These are phyloP conservation scores for Mucor saturninus DNA, from an alignment of 371 early-diverging fungal species.

Conservation along the genomic window DNA sequence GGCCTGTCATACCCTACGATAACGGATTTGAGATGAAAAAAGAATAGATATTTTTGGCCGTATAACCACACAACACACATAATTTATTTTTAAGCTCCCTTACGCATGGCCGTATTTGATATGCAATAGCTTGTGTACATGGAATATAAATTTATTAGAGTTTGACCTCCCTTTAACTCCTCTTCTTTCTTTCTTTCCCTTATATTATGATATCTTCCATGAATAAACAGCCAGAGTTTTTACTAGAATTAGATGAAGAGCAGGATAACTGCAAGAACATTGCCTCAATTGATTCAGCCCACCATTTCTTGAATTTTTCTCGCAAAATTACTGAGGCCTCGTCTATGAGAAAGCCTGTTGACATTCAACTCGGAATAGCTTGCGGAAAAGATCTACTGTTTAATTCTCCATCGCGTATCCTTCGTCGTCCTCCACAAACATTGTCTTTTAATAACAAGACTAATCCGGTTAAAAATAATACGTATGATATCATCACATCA, in stretches of 20 bases:
- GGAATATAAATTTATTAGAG: background rate
- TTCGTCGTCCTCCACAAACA: background rate
- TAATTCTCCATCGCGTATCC: background rate
- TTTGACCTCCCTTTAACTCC: background rate
- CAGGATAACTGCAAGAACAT: background rate
- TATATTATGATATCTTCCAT: slow-evolving; percentile 4
- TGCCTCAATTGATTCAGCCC: slow-evolving; percentile 9
- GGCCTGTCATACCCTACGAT: background rate
- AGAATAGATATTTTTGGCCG: background rate
- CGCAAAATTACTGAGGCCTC: slow-evolving; percentile 23
- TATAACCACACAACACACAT: too few species aligned
- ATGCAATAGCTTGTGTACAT: background rate
- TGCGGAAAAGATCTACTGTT: slow-evolving; percentile 26
- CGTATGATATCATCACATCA: background rate
- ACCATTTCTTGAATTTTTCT: slow-evolving; percentile 31
- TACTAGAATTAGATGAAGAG: slow-evolving; percentile 19
- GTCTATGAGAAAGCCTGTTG: slow-evolving; percentile 30
- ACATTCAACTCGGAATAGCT: slow-evolving; percentile 36
- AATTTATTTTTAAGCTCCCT: too few species aligned
- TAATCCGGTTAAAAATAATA: background rate
- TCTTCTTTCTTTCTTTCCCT: background rate
- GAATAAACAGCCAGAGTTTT: background rate
- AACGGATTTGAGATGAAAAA: background rate
- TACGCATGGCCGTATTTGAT: too few species aligned
- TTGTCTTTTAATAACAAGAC: background rate